Conservation (phyloP, 768 basidiomycete species). For the Leccinum disarticulatum region DNA sequence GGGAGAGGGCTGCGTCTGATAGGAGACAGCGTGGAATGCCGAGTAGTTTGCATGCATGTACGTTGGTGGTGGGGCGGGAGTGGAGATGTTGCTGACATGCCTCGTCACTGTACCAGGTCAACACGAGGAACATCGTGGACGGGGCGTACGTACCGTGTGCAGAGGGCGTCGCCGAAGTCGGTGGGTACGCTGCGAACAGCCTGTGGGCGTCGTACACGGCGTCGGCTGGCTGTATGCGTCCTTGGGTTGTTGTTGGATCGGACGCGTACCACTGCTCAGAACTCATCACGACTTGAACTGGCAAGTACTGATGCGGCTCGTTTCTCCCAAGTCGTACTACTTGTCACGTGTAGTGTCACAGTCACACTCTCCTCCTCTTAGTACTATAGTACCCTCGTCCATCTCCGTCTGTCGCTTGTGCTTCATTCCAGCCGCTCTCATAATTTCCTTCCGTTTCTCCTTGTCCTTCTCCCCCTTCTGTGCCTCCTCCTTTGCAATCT, state of each 20-base stretch:
- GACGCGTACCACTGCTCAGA: conserved; percentile 16
- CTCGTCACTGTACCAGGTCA: conserved; percentile 52
- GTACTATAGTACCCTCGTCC: conserved; percentile 52
- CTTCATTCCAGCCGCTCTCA: conserved; percentile 71
- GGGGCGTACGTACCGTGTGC: conserved; percentile 54
- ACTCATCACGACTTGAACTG: conserved; percentile 23
- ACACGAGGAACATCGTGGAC: conserved; percentile 4
- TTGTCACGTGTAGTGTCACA: conserved; percentile 21
- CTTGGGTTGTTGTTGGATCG: conserved; percentile 14
- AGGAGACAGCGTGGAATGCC: conserved; percentile 24
- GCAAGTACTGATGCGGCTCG: too few species aligned
- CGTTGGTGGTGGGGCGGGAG: conserved; percentile 59
- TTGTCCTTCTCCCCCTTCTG: conserved; percentile 65
- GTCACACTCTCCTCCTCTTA: conserved; percentile 50
- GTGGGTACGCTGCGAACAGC: conserved; percentile 66
- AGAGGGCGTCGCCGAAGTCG: conserved; percentile 76
- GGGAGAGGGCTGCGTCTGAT: conserved; percentile 41
- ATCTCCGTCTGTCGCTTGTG: conserved; percentile 62
- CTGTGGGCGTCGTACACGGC: conserved; percentile 68
- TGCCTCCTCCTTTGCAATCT: conserved; percentile 67
- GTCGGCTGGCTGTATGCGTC: conserved; percentile 34
- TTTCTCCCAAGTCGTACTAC: not conserved
- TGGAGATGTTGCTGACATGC: conserved; percentile 60
- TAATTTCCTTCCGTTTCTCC: conserved; percentile 74
- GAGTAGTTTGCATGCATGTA: conserved; percentile 53